A percentile compares a stretch with the other conserved stretches of the same genome.
Evolutionary conservation across 352 stramenopile species (phyloP).

Genomic region (Pythium sp.): DNA sequence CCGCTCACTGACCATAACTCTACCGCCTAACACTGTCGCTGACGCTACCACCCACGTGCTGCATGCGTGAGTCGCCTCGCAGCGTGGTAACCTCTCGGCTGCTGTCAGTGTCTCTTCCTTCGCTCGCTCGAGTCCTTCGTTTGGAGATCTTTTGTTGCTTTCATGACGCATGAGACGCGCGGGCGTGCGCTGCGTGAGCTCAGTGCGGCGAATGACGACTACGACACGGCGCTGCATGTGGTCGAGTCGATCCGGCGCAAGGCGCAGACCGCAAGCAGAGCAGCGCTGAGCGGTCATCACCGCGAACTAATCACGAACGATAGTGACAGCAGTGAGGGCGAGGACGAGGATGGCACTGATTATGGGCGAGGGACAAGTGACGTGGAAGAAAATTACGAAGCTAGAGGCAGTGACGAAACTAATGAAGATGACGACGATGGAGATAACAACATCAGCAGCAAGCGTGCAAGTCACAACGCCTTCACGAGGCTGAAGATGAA

Average conservation of each 20-base stretch:
- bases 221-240: constrained; percentile 19
- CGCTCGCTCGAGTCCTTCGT: neutral
- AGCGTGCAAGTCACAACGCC: neutral
- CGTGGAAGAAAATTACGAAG: neutral
- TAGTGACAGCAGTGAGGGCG: neutral
- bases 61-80: neutral
- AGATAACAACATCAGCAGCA: constrained; percentile 3
- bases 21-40: neutral
- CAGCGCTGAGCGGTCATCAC: neutral
- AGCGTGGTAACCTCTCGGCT: neutral
- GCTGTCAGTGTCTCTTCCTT: neutral
- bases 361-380: neutral
- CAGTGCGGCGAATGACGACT: constrained; percentile 7
- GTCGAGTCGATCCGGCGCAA: constrained; percentile 22
- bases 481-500: neutral
- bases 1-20: neutral
- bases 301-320: neutral
- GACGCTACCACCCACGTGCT: neutral
- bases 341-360: neutral
- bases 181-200: neutral
- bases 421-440: neutral
- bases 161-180: constrained; percentile 10
- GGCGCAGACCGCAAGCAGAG: constrained; percentile 10
- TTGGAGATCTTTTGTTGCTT: neutral
- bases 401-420: neutral